Percentiles rank a stretch among this genome's conserved stretches.
Evolutionary conservation across 805 yeast species (phyloP).

Genomic region (Wickerhamiella brachini): DNA sequence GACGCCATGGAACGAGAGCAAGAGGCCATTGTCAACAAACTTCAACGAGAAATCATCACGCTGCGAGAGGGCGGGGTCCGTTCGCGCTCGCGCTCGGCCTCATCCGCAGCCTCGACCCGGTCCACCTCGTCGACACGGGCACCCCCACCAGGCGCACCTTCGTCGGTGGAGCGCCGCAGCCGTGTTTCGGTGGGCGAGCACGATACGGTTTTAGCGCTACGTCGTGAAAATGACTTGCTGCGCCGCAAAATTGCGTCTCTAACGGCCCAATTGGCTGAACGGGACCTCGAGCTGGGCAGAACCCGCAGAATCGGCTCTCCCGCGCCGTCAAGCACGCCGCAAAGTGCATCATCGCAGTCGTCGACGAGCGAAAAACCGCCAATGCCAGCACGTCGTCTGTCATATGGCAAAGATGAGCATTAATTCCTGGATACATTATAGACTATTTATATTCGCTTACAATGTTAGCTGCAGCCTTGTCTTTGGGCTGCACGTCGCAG

Average conservation of each 20-base stretch:
- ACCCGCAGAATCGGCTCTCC: neutral
- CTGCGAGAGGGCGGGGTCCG: conserved; percentile 34
- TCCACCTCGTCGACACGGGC: conserved; percentile 20
- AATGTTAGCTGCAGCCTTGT: no score
- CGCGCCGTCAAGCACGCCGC: neutral
- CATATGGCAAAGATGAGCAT: neutral
- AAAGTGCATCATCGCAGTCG: no score
- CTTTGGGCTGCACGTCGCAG: no score
- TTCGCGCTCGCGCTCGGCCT: conserved; percentile 19
- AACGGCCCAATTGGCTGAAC: neutral
- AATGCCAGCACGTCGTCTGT: neutral
- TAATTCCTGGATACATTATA: neutral
- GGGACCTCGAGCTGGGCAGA: neutral
- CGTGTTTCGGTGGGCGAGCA: conserved; percentile 6
- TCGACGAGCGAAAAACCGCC: no score
- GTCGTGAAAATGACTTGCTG: conserved; percentile 14
- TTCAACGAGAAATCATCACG: conserved; percentile 46
- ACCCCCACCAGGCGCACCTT: neutral
- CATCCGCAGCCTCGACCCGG: conserved; percentile 18
- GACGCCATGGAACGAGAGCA: conserved; percentile 52
- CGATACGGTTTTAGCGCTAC: conserved; percentile 7
- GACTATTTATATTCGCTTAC: neutral
- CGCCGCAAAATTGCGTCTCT: conserved; percentile 7
- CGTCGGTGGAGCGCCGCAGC: conserved; percentile 4
- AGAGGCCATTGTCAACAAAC: conserved; percentile 54